Evolutionary conservation across 768 basidiomycete species (phyloP).

Genomic region (Collybiopsis luxurians): DNA sequence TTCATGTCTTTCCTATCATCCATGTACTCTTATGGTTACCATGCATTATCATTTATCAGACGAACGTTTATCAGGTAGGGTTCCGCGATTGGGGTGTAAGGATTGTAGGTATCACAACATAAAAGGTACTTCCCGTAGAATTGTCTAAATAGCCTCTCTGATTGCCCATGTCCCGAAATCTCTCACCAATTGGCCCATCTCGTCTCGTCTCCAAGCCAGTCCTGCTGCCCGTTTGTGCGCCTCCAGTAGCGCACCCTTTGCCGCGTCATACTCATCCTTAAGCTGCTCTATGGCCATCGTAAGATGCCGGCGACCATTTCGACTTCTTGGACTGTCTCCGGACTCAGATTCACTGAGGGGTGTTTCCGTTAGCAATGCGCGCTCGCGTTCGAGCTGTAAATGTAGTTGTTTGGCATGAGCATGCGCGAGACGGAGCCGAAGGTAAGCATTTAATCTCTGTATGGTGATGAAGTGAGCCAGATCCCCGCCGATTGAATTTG

Average conservation of each 20-base stretch:
- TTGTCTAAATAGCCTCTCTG: neutral
- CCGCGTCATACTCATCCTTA: neutral
- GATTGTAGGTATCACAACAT: too few species aligned
- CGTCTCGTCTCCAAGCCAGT: slow-evolving; percentile 3
- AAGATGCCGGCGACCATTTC: neutral
- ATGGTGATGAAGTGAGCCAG: neutral
- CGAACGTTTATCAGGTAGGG: too few species aligned
- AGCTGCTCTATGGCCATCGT: neutral
- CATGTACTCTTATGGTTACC: too few species aligned
- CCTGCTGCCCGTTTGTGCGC: slow-evolving; percentile 3
- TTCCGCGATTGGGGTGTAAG: too few species aligned
- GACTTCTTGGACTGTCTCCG: neutral
- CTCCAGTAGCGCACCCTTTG: neutral
- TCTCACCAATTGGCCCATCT: neutral
- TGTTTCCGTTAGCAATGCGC: neutral
- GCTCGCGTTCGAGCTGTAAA: neutral
- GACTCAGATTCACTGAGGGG: neutral
- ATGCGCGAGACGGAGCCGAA: slow-evolving; percentile 1
- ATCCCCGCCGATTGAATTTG: neutral
- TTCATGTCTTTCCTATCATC: too few species aligned
- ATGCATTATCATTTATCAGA: too few species aligned
- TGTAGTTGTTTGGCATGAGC: slow-evolving; percentile 2
- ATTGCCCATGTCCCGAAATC: slow-evolving; percentile 4
- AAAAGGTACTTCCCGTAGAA: too few species aligned
- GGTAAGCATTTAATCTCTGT: neutral